Evolutionary conservation across 2,329 filamentous ascomycete genomes (phyloP).

Genomic region (Phialocephala sp.): DNA sequence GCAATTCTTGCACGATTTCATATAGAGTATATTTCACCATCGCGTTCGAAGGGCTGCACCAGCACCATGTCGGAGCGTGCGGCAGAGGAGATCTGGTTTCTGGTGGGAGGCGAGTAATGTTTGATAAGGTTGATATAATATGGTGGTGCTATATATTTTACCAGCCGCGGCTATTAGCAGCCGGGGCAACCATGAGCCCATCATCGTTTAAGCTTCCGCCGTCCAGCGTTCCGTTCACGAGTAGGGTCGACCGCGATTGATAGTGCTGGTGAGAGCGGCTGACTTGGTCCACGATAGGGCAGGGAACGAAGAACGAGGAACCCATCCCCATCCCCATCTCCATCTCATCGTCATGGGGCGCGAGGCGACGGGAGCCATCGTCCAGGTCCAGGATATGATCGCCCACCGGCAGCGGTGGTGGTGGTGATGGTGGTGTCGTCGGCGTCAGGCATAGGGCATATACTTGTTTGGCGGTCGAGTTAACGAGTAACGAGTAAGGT

Average conservation of each 20-base stretch:
- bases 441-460: neutral
- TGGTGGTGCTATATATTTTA: constrained; percentile 1
- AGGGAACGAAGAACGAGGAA: neutral
- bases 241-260: neutral
- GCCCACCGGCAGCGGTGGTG: no score
- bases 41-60: neutral
- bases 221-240: neutral
- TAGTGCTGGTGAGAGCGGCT: neutral
- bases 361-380: neutral
- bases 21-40: neutral
- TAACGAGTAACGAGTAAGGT: no score
- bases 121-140: neutral
- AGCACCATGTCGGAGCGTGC: neutral
- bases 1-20: neutral
- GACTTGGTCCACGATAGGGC: neutral
- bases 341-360: no score
- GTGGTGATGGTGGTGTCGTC: no score
- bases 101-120: neutral
- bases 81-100: neutral
- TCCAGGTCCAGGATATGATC: no score
- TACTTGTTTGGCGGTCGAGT: neutral
- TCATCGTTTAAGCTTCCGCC: constrained; percentile 1
- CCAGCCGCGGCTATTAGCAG: constrained; percentile 9
- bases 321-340: no score
- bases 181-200: constrained; percentile 2